phyloP scores from a whole-genome alignment of 495 filamentous ascomycete species.

The Echria macrotheca region DNA sequence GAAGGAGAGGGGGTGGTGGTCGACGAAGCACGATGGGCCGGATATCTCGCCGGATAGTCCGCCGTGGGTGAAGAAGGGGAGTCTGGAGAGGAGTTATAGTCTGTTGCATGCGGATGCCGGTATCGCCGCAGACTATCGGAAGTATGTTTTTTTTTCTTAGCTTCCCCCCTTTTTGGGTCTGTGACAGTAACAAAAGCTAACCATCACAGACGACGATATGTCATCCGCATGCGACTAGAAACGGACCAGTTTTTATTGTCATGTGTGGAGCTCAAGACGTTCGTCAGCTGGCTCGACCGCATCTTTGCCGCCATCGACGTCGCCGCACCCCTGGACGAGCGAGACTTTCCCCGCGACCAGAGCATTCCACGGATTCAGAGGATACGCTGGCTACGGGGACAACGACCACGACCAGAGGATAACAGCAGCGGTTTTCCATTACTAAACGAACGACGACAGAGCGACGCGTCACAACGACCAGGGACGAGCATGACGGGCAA shows the following conservation, averaged over 20 bases:
- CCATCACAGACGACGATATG: conserved; percentile 48
- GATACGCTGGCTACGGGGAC: conserved; percentile 30
- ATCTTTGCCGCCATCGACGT: conserved; percentile 60
- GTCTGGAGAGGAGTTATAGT: conserved; percentile 51
- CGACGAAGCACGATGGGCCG: conserved; percentile 25
- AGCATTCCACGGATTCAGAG: conserved; percentile 45
- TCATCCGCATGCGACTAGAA: conserved; percentile 58
- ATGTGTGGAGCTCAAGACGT: conserved; percentile 46
- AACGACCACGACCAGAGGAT: conserved; percentile 23
- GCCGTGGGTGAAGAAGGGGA: conserved; percentile 37
- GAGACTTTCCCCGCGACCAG: conserved; percentile 50
- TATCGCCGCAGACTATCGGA: conserved; percentile 57
- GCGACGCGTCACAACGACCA: neutral
- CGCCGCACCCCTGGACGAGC: conserved; percentile 58
- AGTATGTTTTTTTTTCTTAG: no score
- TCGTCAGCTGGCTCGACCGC: conserved; percentile 55
- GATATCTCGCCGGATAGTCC: conserved; percentile 37
- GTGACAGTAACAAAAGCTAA: no score
- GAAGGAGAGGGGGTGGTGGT: conserved; percentile 35
- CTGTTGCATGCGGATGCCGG: conserved; percentile 63
- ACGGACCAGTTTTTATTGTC: conserved; percentile 60
- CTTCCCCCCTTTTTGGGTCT: no score
- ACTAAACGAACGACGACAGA: conserved; percentile 16
- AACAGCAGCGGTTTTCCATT: conserved; percentile 21
- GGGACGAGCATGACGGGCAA: conserved; percentile 1